Evolutionary conservation across 306 rosid species (phyloP).

Genomic region (Casuarina glauca): DNA sequence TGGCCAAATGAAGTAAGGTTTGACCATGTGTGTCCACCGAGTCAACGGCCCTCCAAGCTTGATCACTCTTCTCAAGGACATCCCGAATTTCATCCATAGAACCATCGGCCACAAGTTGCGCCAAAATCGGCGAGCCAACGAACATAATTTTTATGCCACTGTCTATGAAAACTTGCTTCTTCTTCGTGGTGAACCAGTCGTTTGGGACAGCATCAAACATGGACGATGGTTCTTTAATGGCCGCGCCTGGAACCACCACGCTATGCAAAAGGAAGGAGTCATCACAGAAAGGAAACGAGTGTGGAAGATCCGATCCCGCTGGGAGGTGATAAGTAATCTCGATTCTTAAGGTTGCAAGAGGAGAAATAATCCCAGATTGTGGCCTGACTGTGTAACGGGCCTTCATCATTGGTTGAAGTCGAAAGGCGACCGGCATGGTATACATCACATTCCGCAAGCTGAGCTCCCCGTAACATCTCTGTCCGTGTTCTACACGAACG

Average conservation of each 20-base stretch:
- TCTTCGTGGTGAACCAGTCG: constrained; percentile 78
- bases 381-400: constrained; percentile 68
- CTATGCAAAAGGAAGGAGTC: constrained; percentile 82
- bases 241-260: constrained; percentile 80
- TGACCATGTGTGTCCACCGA: constrained; percentile 56
- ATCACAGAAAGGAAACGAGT: constrained; percentile 54
- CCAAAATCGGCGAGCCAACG: constrained; percentile 58
- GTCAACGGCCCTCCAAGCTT: constrained; percentile 56
- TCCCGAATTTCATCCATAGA: constrained; percentile 68
- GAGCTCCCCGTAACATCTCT: constrained; percentile 56
- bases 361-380: constrained; percentile 74
- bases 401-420: constrained; percentile 63
- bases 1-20: constrained; percentile 59
- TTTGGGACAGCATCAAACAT: constrained; percentile 64
- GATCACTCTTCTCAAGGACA: constrained; percentile 62
- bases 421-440: constrained; percentile 92
- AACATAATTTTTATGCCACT: constrained; percentile 71
- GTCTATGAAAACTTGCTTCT: constrained; percentile 79
- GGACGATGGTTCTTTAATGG: constrained; percentile 58
- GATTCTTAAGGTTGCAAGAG: constrained; percentile 53
- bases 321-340: constrained; percentile 63
- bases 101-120: constrained; percentile 56
- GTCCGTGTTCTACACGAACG: constrained; percentile 55
- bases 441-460: constrained; percentile 81
- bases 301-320: constrained; percentile 53